A percentile compares a stretch with the other conserved stretches of the same genome.
These are phyloP conservation scores for Pluteus cervinus DNA, from an alignment of 768 basidiomycete genomes.

Conservation along the genomic window DNA sequence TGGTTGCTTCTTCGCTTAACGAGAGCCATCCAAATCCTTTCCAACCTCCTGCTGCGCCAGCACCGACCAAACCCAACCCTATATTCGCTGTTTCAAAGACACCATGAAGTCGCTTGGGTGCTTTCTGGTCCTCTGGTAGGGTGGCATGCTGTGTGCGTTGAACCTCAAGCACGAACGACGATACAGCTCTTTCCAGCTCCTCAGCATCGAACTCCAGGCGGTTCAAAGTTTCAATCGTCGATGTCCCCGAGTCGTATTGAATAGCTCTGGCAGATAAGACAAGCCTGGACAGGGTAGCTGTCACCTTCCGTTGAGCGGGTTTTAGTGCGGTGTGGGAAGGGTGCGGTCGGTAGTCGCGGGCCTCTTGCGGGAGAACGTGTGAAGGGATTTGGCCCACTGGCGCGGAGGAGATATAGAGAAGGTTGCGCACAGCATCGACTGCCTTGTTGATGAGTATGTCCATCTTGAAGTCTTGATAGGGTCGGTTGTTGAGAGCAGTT, in stretches of 20 bases:
- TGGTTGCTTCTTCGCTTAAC: conserved; percentile 40
- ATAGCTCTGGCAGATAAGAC: conserved; percentile 89
- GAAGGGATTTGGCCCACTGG: conserved; percentile 57
- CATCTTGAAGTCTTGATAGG: conserved; percentile 52
- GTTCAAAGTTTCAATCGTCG: conserved; percentile 53
- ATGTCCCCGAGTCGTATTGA: conserved; percentile 69
- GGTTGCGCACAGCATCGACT: conserved; percentile 69
- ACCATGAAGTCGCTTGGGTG: conserved; percentile 54
- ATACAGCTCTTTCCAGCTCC: conserved; percentile 67
- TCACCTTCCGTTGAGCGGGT: conserved; percentile 78
- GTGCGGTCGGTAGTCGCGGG: conserved; percentile 36
- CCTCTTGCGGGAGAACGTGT: conserved; percentile 44
- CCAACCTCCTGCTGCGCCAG: conserved; percentile 72
- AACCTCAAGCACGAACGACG: conserved; percentile 65
- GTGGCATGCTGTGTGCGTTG: conserved; percentile 44
- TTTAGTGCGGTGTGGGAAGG: conserved; percentile 60
- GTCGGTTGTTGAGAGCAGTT: conserved; percentile 33
- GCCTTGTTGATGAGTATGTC: conserved; percentile 57
- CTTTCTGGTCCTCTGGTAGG: conserved; percentile 20
- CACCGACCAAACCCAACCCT: conserved; percentile 76
- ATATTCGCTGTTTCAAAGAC: conserved; percentile 56
- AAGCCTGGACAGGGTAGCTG: conserved; percentile 83
- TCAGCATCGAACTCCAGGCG: conserved; percentile 73
- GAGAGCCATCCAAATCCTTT: conserved; percentile 82
- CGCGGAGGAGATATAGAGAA: conserved; percentile 63